Base-by-base conservation (phyloP, 352 stramenopile species). In the Lagenidium sp. region DNA sequence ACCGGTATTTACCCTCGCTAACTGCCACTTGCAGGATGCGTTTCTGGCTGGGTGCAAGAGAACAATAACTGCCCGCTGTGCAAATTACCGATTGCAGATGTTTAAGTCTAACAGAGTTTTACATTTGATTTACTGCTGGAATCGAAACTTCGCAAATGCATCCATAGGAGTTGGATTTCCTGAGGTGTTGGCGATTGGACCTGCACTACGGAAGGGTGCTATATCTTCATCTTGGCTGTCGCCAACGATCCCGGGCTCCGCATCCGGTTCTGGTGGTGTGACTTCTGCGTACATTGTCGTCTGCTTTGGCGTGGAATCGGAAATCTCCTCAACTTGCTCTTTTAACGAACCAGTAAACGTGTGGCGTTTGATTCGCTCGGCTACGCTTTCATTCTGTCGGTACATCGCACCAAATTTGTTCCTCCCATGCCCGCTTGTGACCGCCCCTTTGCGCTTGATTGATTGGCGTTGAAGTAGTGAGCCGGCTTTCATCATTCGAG, bases 21-120 rank as follows among this genome's bases (percentile, higher is more conserved):
- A n/a, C 28, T 32, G 28, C 28, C 8, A 32, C 15, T 8, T 13
- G 8, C 41, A 84, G 75, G 80, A 48, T 88, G 75, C 52, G 75
- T 85, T 25, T 53, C 50, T 36, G 68, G 68, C 18, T 88, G 75
- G 75, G 69, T 88, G 34, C 72, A 57, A 28, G 68, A 85, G 53
- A 85, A 88, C 55, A 88, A 88, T 42, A 85, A 68, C 55, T 88
- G 75, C 38, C 75, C 75, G 23, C 49, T 88, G 13, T 88, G 75
- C 46, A 88, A 88, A 53, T 38, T 62, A 39, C 65, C 85, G 56
- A 84, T 88, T 21, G 47, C 53, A 1, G 44, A 53, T 8, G 18
- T 53, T 6, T 58, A 41, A 53, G 23, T 3, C 19, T 16, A 24
- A n/a, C n/a, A n/a, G n/a, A n/a, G n/a, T n/a, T 68, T 42, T 77